Evolutionary conservation across 192 early-diverging fungal species (phyloP), one percentile per base, ranked within the genome.

Genomic region (Chytriomyces confervae): DNA sequence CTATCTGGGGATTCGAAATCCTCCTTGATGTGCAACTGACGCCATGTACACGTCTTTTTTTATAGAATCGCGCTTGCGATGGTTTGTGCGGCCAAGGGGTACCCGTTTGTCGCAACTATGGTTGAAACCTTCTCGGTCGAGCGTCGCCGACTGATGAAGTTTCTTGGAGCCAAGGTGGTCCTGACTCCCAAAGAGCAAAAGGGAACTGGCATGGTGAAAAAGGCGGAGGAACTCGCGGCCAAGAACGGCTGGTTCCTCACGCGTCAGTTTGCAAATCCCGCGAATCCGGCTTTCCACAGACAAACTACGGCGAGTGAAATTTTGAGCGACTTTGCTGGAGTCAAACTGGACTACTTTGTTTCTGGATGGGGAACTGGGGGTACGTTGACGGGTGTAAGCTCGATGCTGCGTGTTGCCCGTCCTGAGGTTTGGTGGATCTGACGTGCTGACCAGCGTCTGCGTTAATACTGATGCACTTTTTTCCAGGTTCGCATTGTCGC

Each of bases 21-120:
- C 78, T 66, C 43, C 53, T 20, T 36, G 20, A 57, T 57, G 53
- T 57, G 5, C 53, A 57, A 13, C 53, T 36, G 36, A 36, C 36
- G 36, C 36, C 36, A 36, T 36, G 36, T 36, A 36, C 36, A 36
- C 36, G 43, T 7, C 7, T 10, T 60, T 10, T 60, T 11, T 44
- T 60, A 10, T 29, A 76, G 78, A 24, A 85, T 85, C 53, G 84
- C 82, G 27, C 72, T 85, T 47, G 81, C 84, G 27, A 80, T 81
- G 74, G 82, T 85, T 16, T 81, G 82, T 62, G 76, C 78, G n/a
- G 79, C 78, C 49, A 85, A 84, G 61, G 84, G 84, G 18, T 84
- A 84, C 69, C 80, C 77, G 29, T 81, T 84, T 50, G 78, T 84
- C 18, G 79, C 81, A 43, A 75, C 77, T 20, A 84, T 84, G 83